phyloP scores from a whole-genome alignment of 345 rosid species.

The Turritis glabra region DNA sequence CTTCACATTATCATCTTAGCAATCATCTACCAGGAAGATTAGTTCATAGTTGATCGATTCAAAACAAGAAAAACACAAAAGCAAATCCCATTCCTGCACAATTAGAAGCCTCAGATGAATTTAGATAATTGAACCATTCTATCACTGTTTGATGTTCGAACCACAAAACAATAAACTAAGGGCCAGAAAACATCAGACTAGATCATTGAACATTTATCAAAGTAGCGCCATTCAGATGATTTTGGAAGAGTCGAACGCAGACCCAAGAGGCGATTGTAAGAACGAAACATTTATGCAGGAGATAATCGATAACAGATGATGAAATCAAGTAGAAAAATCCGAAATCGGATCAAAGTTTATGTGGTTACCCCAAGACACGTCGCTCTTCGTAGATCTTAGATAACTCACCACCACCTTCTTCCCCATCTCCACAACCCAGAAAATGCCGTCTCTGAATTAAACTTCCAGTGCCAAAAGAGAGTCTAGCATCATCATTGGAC shows the following conservation, averaged over 20 bases:
- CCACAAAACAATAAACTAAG: neutral
- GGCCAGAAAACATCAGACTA: neutral
- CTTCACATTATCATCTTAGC: too few species aligned
- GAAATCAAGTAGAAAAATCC: neutral
- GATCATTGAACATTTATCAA: neutral
- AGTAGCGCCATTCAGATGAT: neutral
- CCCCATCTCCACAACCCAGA: constrained; percentile 94
- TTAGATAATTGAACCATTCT: neutral
- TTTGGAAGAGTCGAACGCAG: too few species aligned
- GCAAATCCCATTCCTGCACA: neutral
- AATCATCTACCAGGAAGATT: too few species aligned
- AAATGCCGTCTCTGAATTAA: constrained; percentile 63
- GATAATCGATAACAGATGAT: neutral
- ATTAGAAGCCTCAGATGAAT: neutral
- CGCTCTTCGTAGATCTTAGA: constrained; percentile 88
- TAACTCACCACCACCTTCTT: constrained; percentile 75
- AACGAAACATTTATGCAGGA: neutral
- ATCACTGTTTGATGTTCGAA: neutral
- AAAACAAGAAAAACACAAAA: neutral
- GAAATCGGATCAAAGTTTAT: neutral
- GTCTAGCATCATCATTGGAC: constrained; percentile 28
- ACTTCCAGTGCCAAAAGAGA: neutral
- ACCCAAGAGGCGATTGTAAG: neutral
- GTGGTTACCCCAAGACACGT: constrained; percentile 73
- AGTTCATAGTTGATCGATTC: neutral